Conservation (phyloP, 345 rosid genomes). For the Hibiscus syriacus region DNA sequence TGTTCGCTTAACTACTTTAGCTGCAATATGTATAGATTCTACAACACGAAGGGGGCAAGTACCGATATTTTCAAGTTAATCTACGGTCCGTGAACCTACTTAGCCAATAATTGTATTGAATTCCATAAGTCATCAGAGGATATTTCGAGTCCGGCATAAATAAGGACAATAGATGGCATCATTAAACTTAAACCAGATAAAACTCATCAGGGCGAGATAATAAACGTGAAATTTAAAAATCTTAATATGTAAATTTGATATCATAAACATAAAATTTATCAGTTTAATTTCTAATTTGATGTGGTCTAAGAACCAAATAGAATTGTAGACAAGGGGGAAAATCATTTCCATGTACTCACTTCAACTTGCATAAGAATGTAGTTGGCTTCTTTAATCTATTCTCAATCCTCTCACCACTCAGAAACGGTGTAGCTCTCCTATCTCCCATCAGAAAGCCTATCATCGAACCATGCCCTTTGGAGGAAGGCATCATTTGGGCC, state of each 20-base stretch:
- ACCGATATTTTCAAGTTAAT: no score
- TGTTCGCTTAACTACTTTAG: not conserved
- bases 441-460: constrained; percentile 75
- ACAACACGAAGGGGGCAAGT: not conserved
- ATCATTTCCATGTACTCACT: constrained; percentile 46
- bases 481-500: constrained; percentile 41
- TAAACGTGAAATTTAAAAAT: no score
- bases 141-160: no score
- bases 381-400: constrained; percentile 97
- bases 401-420: constrained; percentile 71
- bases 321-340: not conserved
- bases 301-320: not conserved
- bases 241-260: no score
- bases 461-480: constrained; percentile 71
- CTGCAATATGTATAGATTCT: not conserved
- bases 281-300: not conserved
- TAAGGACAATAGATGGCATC: no score
- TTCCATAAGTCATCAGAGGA: no score
- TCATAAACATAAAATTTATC: no score
- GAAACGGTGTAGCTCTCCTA: constrained; percentile 58
- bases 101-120: no score
- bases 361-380: constrained; percentile 93
- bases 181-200: no score
- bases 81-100: no score
- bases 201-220: no score